Evolutionary conservation across 1,139 yeast genomes (phyloP), one percentile per base, ranked within the genome.

Genomic region (Trichomonascaceae sp.): DNA sequence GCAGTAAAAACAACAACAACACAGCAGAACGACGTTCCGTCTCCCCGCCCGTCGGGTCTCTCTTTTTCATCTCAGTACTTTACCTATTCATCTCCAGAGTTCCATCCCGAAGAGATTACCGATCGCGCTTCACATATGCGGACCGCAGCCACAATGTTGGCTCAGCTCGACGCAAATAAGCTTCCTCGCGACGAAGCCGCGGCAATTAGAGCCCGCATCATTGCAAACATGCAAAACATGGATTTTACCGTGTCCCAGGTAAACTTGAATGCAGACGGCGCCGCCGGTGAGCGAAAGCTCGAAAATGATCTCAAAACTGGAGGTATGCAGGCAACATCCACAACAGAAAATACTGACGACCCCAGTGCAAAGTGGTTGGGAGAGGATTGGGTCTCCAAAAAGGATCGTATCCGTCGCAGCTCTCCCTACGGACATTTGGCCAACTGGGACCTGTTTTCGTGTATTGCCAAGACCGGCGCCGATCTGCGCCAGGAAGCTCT

Each of bases 401-500:
- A 76, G 47, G 77, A 71, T 40, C 65, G 97, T 43, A 87, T 89
- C 27, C 66, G 92, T 39, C 70, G 68, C 36, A 65, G 78, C 4
- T 81, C 94, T 37, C 71, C 74, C 4, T 85, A 65, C 51, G 98
- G 98, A 0, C 93, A 85, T 51, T 56, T 79, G 18, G 79, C 76
- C 23, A 81, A 84, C 52, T 89, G 98, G 98, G 97, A 89, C 40
- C 56, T 89, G 27, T 84, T 89, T 45, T 85, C 96, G 0, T 96
- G 87, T 3, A 89, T 89, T 51, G 95, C 89, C 5, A 89, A 89
- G 51, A 87, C 94, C 32, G 98, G 98, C 20, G 89, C 81, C 48
- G 98, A 89, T 55, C 57, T 89, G 34, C 81, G 95, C 15, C 98
- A 89, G 53, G 98, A 89, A 52, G 96, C 98, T 0, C 85, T 89